Conservation (phyloP, 2,329 filamentous ascomycete genomes). For the Fusarium denticulatum region DNA sequence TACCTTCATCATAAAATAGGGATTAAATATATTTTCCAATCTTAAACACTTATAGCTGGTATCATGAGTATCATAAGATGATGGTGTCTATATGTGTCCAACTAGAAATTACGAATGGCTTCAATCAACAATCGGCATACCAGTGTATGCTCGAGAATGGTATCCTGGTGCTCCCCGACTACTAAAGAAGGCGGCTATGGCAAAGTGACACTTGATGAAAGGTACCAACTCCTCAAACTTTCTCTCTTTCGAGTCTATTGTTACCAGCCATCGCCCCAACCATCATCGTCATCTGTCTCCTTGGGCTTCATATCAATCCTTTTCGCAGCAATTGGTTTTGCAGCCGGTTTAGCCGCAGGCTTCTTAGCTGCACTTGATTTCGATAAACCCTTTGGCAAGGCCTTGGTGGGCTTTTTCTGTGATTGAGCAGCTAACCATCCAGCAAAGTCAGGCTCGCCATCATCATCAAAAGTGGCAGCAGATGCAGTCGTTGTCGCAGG, state of each 20-base stretch:
- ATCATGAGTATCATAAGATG: too few relatives aligned
- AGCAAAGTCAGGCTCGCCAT: slow-evolving; percentile 94
- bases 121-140: slow-evolving; percentile 29
- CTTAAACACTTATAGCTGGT: neutral
- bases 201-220: neutral
- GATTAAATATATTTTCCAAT: neutral
- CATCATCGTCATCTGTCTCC: slow-evolving; percentile 65
- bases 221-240: neutral
- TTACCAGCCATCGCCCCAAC: slow-evolving; percentile 74
- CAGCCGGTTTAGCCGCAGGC: slow-evolving; percentile 52
- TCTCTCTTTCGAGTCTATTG: neutral
- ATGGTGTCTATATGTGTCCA: neutral
- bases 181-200: neutral
- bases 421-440: slow-evolving; percentile 92
- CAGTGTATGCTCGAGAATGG: slow-evolving; percentile 12
- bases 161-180: slow-evolving; percentile 32
- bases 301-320: slow-evolving; percentile 77
- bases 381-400: slow-evolving; percentile 83
- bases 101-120: neutral
- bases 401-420: slow-evolving; percentile 74
- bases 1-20: neutral
- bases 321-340: slow-evolving; percentile 64
- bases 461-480: slow-evolving; percentile 76
- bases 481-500: slow-evolving; percentile 46
- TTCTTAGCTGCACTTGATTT: slow-evolving; percentile 66